A percentile compares a stretch with the other conserved stretches of the same genome.
phyloP scores from a whole-genome alignment of 2,329 filamentous ascomycete genomes.

The Fusarium piperis region DNA sequence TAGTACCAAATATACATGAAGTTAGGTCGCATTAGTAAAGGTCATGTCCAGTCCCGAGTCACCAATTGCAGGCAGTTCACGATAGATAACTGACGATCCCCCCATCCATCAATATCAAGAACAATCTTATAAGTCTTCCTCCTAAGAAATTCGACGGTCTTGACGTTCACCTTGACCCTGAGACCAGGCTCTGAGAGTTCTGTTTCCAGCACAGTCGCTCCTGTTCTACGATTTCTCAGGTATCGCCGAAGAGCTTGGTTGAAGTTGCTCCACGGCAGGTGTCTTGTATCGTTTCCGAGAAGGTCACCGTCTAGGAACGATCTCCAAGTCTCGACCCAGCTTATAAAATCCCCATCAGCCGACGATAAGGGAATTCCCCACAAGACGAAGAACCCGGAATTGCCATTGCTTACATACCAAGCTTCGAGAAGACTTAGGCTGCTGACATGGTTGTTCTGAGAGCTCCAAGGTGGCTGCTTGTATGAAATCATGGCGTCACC shows the following conservation, averaged over 20 bases:
- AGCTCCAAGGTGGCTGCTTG: too few species aligned
- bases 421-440: neutral
- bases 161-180: neutral
- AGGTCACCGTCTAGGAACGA: neutral
- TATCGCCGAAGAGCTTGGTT: neutral
- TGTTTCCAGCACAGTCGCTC: neutral
- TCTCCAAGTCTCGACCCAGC: neutral
- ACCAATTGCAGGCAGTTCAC: neutral
- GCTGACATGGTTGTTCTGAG: too few species aligned
- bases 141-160: neutral
- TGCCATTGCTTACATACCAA: neutral
- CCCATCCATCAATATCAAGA: neutral
- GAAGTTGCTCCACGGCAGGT: neutral
- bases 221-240: neutral
- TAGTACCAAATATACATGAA: neutral
- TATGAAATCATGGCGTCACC: neutral
- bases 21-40: fast-evolving
- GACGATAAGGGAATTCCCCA: neutral
- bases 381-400: neutral
- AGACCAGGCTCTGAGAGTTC: neutral
- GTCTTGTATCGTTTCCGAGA: neutral
- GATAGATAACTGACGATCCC: neutral
- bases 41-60: neutral
- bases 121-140: neutral
- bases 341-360: neutral